phyloP scores from a whole-genome alignment of 805 yeast genomes.

The Candida sanyiensis region DNA sequence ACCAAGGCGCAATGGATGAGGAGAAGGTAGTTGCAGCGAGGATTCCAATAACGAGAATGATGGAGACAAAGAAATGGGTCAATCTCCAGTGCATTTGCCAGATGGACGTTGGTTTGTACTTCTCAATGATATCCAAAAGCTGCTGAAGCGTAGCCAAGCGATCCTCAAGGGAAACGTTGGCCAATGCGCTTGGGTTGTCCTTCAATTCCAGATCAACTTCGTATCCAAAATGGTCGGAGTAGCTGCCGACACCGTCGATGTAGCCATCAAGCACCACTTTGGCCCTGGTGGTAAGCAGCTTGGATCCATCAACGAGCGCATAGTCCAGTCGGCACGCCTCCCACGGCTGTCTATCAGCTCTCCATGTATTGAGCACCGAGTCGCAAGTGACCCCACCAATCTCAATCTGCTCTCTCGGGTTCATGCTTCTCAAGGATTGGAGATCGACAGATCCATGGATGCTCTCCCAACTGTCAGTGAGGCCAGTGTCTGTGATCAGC shows the following conservation, averaged over 20 bases:
- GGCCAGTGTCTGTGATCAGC: constrained; percentile 60
- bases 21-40: constrained; percentile 56
- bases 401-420: constrained; percentile 57
- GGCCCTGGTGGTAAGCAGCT: constrained; percentile 53
- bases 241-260: constrained; percentile 64
- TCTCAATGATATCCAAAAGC: constrained; percentile 14
- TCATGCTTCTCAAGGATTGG: constrained; percentile 38
- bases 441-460: constrained; percentile 45
- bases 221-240: constrained; percentile 92
- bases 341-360: constrained; percentile 35
- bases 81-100: constrained; percentile 64
- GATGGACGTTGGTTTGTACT: constrained; percentile 46
- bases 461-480: constrained; percentile 79
- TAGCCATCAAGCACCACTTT: constrained; percentile 68
- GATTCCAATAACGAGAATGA: constrained; percentile 46
- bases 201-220: constrained; percentile 34
- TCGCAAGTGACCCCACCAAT: constrained; percentile 89
- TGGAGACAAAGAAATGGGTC: constrained; percentile 54
- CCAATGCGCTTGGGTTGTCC: constrained; percentile 19
- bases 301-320: constrained; percentile 63
- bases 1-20: constrained; percentile 49
- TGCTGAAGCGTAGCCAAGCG: constrained; percentile 7
- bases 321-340: constrained; percentile 79
- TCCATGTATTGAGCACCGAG: constrained; percentile 82
- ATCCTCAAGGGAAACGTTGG: background rate